Evolutionary conservation across 202 grass and related monocot genomes (phyloP), one percentile per base, ranked within the genome.

Genomic region (Cymbopogon flexuosus): DNA sequence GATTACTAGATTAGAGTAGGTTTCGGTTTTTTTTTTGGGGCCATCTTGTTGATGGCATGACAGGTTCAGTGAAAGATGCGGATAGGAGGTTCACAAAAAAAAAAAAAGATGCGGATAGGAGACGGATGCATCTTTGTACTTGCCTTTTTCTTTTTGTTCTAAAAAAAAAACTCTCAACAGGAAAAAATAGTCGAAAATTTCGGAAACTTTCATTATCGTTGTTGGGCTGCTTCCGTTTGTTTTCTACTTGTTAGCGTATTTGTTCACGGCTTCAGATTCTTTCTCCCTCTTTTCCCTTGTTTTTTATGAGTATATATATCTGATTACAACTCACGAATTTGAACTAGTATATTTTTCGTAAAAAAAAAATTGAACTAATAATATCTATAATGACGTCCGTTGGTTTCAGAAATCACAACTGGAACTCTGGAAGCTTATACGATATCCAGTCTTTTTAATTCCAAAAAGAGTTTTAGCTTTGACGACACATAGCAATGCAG

Each of bases 61-160:
- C 47, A 1, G 31, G 76, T 83, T 66, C 33, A 71, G 62, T 65
- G 64, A 12, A 43, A n/a, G 42, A 79, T 72, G 24, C 80, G 29
- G 68, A 85, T 81, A 80, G 10, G 40, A 90, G 47, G n/a, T n/a
- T n/a, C n/a, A n/a, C n/a, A n/a, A n/a, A n/a, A n/a, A n/a, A n/a
- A n/a, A n/a, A n/a, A n/a, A n/a, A n/a, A n/a, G 45, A 79, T 72
- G 27, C 81, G 22, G 69, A 85, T 81, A 80, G 11, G 41, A 90
- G 49, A 41, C 62, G 45, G 56, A 14, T 62, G 40, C 33, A 15
- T 69, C 42, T 66, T 18, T 18, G n/a, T 30, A 49, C 8, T 23
- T 58, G 42, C 68, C 24, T 64, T 23, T 58, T 19, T 19, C 10
- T 4, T 4, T 1, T 4, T 8, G 2, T 7, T 8, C 10, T 3